Evolutionary conservation across 1,284 basidiomycete species (phyloP), one percentile per base, ranked within the genome.

Genomic region (Peniophora sp.): DNA sequence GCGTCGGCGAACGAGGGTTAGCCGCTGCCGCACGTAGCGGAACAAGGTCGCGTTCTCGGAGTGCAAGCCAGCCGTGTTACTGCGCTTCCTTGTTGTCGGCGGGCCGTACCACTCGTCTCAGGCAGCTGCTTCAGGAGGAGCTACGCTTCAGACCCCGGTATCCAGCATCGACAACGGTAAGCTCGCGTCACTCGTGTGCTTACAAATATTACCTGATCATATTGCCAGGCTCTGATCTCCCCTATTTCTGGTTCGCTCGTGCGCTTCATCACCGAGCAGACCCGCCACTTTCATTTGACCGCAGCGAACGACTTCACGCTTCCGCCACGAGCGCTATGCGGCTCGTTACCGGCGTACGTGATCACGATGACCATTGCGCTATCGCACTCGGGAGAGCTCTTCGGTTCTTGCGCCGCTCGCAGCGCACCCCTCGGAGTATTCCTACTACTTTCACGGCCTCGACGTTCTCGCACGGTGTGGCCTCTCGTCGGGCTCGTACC

Each of bases 31-130:
- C n/a, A n/a, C n/a, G n/a, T n/a, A 99, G 62, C 96, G 99, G 71
- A 91, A 86, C 79, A 97, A 96, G 71, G 75, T 83, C 6, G 91
- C 93, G 22, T 96, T 88, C 74, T 94, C 92, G 36, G 94, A 98
- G 72, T 82, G 97, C 62, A 96, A 97, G 70, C 86, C 91, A 10
- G 89, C 92, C 14, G 98, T 99, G 70, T 90, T 84, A 50, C 83
- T 91, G 55, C 85, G 96, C 48, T 99, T 99, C 77, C 73, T 99
- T 60, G 89, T 92, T 27, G 89, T 99, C 61, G 89, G 86, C 56
- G 95, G 94, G 0, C 97, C 96, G 1, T 99, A 94, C 72, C 96
- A 99, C 75, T 38, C 86, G 83, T 2, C 85, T 92, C 3, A 81
- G 92, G 52, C 87, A 84, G 65, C 70, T 96, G 52, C 68, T 87